Evolutionary conservation across 768 basidiomycete species (phyloP).

Genomic region (Tulasnella sp.): DNA sequence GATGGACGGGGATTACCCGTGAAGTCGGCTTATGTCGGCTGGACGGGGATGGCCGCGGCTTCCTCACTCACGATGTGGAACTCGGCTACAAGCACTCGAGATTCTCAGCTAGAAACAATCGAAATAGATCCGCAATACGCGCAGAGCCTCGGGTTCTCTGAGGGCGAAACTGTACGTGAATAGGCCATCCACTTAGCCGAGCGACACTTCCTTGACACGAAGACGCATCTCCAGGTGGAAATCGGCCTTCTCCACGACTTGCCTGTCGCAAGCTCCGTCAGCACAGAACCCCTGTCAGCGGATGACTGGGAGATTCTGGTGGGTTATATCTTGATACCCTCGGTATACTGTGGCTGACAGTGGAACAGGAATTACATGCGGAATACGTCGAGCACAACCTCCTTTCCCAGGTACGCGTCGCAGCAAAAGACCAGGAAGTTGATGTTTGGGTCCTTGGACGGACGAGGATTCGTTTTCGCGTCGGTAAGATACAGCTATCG

Average conservation of each 20-base stretch:
- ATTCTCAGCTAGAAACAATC: constrained; percentile 67
- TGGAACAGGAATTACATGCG: constrained; percentile 83
- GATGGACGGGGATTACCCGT: constrained; percentile 43
- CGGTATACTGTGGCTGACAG: background rate
- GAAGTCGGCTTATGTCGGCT: constrained; percentile 71
- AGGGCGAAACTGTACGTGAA: constrained; percentile 71
- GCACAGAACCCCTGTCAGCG: constrained; percentile 81
- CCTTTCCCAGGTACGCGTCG: constrained; percentile 90
- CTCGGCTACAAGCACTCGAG: constrained; percentile 49
- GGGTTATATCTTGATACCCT: constrained; percentile 40
- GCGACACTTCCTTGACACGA: background rate
- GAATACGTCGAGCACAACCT: constrained; percentile 91
- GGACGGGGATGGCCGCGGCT: constrained; percentile 92
- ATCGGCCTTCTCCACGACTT: constrained; percentile 88
- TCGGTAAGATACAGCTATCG: constrained; percentile 59
- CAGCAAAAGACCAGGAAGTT: constrained; percentile 79
- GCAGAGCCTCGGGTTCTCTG: constrained; percentile 68
- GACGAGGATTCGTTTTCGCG: constrained; percentile 77
- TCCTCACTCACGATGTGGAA: constrained; percentile 69
- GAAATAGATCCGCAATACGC: constrained; percentile 97
- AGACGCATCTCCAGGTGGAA: constrained; percentile 64
- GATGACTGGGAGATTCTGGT: constrained; percentile 99
- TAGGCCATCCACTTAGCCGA: background rate
- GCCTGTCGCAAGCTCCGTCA: constrained; percentile 70
- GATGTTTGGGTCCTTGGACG: constrained; percentile 92